Evolutionary conservation across 2,329 filamentous ascomycete genomes (phyloP), one percentile per base, ranked within the genome.

Genomic region (Alternaria conjuncta): DNA sequence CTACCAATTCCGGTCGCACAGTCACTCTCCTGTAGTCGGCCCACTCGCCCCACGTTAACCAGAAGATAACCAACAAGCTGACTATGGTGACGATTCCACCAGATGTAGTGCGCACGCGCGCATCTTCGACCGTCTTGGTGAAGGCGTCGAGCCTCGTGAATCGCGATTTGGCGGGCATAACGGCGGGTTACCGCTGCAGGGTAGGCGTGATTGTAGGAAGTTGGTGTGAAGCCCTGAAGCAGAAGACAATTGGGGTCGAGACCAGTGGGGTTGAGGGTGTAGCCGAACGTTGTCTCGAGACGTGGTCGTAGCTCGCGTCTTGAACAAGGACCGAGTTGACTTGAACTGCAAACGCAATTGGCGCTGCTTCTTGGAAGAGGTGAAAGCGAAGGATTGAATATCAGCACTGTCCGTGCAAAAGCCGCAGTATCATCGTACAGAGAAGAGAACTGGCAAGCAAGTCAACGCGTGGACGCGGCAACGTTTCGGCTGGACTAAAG

Each of bases 51-150:
- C 92, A 94, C 25, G 94, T 87, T 71, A 99, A 87, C 81, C 91
- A 97, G 47, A 98, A 78, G 58, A 99, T 93, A 57, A 97, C 87
- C 55, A 99, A 80, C 74, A 99, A 85, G 64, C 94, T 97, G 70
- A 91, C 87, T 74, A 99, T 94, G 60, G 96, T 99, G 75, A 99
- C 93, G 72, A 99, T 89, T 71, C 96, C 96, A 70, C 96, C 96
- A 3, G 94, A 97, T 7, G 94, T 97, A 30, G 96, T 99, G 75
- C 96, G 92, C 79, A 99, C 89, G 74, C 96, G 89, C 71, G 96
- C 96, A 89, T 99, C 96, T 81, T 99, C 96, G 73, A 99, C 96
- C 12, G 96, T 99, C 84, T 99, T 99, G 55, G 95, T 97, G 81
- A 99, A 99, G 86, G 96, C 96, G 82, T 99, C 96, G 69, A 99